Conservation (phyloP, 257 asterid genomes). For the Capsicum pubescens region DNA sequence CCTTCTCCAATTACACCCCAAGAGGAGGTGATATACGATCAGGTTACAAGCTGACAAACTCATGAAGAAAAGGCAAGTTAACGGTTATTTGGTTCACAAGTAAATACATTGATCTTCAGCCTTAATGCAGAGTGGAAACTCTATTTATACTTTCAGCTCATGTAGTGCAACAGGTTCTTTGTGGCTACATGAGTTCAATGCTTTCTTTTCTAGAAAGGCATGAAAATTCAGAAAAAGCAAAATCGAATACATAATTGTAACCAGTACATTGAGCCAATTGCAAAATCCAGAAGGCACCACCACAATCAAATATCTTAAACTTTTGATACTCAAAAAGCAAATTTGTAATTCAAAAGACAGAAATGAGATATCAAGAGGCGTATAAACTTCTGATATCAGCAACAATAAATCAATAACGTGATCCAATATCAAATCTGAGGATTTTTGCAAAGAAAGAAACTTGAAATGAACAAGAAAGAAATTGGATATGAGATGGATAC, state of each 20-base stretch:
- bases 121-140: background rate
- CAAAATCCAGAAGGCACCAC: background rate
- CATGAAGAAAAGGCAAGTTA: background rate
- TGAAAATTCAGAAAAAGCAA: background rate
- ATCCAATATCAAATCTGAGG: background rate
- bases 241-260: background rate
- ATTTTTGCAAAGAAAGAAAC: background rate
- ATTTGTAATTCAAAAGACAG: background rate
- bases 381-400: background rate
- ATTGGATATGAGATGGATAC: constrained; percentile 31
- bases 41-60: background rate
- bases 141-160: background rate
- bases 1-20: background rate
- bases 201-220: background rate
- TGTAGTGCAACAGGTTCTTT: constrained; percentile 1
- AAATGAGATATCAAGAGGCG: background rate
- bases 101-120: background rate
- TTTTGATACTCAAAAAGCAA: background rate
- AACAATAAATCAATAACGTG: background rate
- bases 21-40: background rate
- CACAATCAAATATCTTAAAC: background rate
- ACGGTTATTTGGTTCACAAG: constrained; percentile 1
- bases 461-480: background rate
- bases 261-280: background rate
- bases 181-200: background rate